Base-by-base conservation (phyloP, 805 yeast genomes). In the Wickerhamiella slavikovae region DNA sequence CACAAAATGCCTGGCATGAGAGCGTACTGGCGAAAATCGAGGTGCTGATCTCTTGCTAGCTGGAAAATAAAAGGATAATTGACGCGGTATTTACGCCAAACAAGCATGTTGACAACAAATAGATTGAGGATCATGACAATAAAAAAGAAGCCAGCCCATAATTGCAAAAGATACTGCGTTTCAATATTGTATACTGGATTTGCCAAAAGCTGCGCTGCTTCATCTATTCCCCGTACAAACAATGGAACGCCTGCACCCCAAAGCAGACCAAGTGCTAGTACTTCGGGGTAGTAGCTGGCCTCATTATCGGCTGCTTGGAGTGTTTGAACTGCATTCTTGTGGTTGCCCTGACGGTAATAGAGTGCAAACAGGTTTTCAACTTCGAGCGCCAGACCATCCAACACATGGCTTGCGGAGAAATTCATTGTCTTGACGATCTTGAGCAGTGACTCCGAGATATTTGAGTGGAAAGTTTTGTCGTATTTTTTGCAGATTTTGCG, bases 61-160 rank as follows among this genome's bases (percentile, higher is more conserved):
- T 89, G 96, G 48, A 89, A 82, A 34, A 89, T 82, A 45, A 89
- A 83, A 43, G 74, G 74, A 49, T 89, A 89, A 49, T 85, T 89
- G 41, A 89, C 73, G 43, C 77, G 76, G 51, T 56, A 72, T 26
- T 53, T 48, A 16, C 70, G 62, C 85, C 93, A 89, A 3, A 73
- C 67, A 32, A 58, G 52, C 44, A 91, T 69, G 45, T 78, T 70
- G 25, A 76, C 33, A 10, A 72, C 71, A 45, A 83, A 71, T 2
- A 79, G 52, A 15, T 71, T 40, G 4, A 69, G 53, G 43, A 74
- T 62, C n/a, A 83, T 38, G 19, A 62, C 55, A 4, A 72, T 48
- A 34, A 82, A 43, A 39, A 80, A 64, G 49, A 80, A 82, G 1
- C 96, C 96, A 6, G 74, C 95, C 93, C 94, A 89, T 3, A 89